A percentile compares a stretch with the other conserved stretches of the same genome.
phyloP scores from a whole-genome alignment of 768 basidiomycete genomes.

The Exidia glandulosa region DNA sequence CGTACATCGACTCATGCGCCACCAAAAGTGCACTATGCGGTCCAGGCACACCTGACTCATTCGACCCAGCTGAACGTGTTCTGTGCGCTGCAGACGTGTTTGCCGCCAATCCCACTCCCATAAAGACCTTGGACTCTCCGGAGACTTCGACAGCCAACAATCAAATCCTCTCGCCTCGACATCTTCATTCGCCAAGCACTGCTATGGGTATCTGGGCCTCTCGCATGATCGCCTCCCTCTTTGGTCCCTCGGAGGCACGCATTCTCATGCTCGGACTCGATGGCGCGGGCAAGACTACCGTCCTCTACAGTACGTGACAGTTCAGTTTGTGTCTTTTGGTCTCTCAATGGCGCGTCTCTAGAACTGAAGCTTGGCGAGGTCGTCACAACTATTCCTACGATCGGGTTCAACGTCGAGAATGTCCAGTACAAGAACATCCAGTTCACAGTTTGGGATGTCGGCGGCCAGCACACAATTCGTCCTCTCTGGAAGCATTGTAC shows the following conservation, averaged over 20 bases:
- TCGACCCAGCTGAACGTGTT: no score
- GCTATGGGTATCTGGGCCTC: background rate
- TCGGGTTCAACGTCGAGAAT: slow-evolving; percentile 52
- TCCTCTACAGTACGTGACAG: slow-evolving; percentile 22
- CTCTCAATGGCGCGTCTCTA: background rate
- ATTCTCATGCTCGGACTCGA: slow-evolving; percentile 26
- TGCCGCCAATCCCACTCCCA: no score
- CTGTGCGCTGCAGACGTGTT: no score
- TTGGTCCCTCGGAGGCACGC: no score
- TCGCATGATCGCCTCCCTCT: background rate
- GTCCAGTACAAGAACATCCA: slow-evolving; percentile 43
- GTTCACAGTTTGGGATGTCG: slow-evolving; percentile 55
- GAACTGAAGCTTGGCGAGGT: slow-evolving; percentile 29
- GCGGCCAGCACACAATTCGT: slow-evolving; percentile 42
- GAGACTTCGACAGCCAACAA: no score
- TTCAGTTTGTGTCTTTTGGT: background rate
- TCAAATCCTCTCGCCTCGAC: no score
- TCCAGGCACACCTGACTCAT: no score
- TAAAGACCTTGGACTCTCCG: no score
- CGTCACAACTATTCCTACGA: slow-evolving; percentile 28
- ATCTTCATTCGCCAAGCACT: no score
- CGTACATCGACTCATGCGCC: no score
- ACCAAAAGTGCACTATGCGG: no score
- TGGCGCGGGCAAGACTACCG: slow-evolving; percentile 35
- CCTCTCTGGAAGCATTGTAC: slow-evolving; percentile 56